A percentile compares a stretch with the other conserved stretches of the same genome.
These are phyloP conservation scores for Acacia acuminata DNA, from an alignment of 306 rosid genomes.

Conservation along the genomic window DNA sequence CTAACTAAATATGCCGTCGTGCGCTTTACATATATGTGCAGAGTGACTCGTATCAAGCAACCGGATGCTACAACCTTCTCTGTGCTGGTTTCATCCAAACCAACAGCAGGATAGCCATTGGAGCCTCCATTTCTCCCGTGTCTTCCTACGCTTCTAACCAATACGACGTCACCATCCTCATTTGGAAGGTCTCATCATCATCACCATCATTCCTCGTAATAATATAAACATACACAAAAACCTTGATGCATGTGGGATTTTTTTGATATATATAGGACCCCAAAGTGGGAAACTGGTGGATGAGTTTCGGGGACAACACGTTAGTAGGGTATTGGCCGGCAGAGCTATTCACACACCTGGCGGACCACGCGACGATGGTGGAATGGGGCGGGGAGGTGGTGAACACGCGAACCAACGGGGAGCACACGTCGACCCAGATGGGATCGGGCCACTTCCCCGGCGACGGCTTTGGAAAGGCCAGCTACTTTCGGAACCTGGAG, in stretches of 20 bases:
- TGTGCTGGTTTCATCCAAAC: constrained; percentile 93
- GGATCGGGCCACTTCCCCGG: constrained; percentile 81
- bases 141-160: constrained; percentile 64
- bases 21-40: constrained; percentile 27
- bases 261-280: constrained; percentile 49
- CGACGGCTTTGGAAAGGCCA: constrained; percentile 89
- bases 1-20: neutral
- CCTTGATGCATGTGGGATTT: neutral
- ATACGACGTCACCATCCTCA: constrained; percentile 78
- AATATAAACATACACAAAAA: neutral
- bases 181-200: constrained; percentile 72
- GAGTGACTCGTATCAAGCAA: constrained; percentile 86
- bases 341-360: constrained; percentile 84
- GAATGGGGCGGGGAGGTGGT: constrained; percentile 99
- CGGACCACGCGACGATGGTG: constrained; percentile 84
- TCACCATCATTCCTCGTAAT: neutral
- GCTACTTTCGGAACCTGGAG: constrained; percentile 89
- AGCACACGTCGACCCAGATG: constrained; percentile 92
- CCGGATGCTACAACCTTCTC: constrained; percentile 92
- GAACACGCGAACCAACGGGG: constrained; percentile 60
- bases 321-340: constrained; percentile 95
- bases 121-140: constrained; percentile 93
- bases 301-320: constrained; percentile 78
- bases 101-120: constrained; percentile 76
- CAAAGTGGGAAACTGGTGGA: constrained; percentile 92